Evolutionary conservation across 306 rosid genomes (phyloP).

Genomic region (Rosa multiflora): DNA sequence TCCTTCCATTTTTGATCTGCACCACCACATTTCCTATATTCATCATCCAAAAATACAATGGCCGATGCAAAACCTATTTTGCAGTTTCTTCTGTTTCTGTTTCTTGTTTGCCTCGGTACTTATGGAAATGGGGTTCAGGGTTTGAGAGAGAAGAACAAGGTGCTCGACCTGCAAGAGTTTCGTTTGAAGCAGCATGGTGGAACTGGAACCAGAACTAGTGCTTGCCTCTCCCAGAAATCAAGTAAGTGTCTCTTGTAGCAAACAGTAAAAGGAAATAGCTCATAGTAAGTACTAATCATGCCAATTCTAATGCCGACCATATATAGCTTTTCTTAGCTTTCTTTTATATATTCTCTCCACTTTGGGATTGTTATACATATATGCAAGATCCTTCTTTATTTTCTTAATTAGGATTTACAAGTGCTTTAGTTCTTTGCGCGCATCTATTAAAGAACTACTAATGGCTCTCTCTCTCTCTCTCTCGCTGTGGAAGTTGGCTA

Average conservation of each 20-base stretch:
- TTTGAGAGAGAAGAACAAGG: slow-evolving; percentile 39
- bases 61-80: slow-evolving; percentile 23
- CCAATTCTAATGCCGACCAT: slow-evolving; percentile 3
- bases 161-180: slow-evolving; percentile 38
- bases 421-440: slow-evolving; percentile 15
- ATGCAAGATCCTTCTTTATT: slow-evolving; percentile 19
- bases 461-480: slow-evolving; percentile 13
- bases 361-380: slow-evolving; percentile 36
- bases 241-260: slow-evolving; percentile 35
- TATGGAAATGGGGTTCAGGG: slow-evolving; percentile 38
- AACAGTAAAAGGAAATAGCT: slow-evolving; percentile 3
- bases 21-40: slow-evolving; percentile 6
- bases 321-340: slow-evolving; percentile 14
- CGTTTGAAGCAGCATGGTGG: slow-evolving; percentile 33
- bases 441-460: slow-evolving; percentile 11
- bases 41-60: slow-evolving; percentile 30
- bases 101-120: slow-evolving; percentile 34
- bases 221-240: slow-evolving; percentile 38
- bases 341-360: slow-evolving; percentile 25
- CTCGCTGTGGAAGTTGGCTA: slow-evolving; percentile 2
- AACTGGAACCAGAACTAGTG: not conserved
- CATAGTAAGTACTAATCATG: not conserved
- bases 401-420: slow-evolving; percentile 31
- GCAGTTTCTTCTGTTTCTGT: slow-evolving; percentile 25
- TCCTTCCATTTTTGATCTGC: slow-evolving; percentile 22